Evolutionary conservation across 805 yeast species (phyloP).

Genomic region (Starmerella vaccinii): DNA sequence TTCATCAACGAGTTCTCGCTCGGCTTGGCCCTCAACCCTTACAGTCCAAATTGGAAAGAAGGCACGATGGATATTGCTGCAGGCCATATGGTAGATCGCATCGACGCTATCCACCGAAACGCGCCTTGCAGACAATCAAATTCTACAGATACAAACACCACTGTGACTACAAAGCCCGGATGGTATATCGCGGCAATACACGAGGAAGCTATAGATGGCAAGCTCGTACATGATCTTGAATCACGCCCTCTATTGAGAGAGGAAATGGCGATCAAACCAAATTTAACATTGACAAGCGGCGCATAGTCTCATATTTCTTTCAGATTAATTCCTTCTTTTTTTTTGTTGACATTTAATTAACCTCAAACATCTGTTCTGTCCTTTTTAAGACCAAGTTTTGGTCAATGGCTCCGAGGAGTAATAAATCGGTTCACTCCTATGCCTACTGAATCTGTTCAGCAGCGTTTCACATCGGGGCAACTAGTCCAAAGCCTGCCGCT

Average conservation of each 20-base stretch:
- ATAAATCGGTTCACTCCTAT: too few species aligned
- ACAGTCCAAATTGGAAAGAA: background rate
- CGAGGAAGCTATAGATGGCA: background rate
- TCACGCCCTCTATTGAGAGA: background rate
- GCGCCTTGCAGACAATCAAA: background rate
- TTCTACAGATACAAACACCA: background rate
- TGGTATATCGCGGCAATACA: background rate
- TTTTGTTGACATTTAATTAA: too few species aligned
- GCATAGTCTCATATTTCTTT: too few species aligned
- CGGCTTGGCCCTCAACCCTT: slow-evolving; percentile 17
- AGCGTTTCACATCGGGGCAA: too few species aligned
- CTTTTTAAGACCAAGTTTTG: too few species aligned
- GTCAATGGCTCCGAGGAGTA: too few species aligned
- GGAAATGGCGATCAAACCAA: background rate
- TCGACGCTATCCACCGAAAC: background rate
- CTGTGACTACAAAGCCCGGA: background rate
- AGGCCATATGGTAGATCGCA: slow-evolving; percentile 3
- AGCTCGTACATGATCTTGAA: background rate
- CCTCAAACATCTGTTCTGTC: too few species aligned
- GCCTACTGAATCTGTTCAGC: too few species aligned
- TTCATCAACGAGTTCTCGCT: slow-evolving; percentile 11
- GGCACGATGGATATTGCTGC: background rate
- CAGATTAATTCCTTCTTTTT: too few species aligned
- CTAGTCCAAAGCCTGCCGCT: too few species aligned
- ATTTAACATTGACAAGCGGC: background rate